Base-by-base conservation (phyloP, 208 protist species). In the Leishmania tropica region DNA sequence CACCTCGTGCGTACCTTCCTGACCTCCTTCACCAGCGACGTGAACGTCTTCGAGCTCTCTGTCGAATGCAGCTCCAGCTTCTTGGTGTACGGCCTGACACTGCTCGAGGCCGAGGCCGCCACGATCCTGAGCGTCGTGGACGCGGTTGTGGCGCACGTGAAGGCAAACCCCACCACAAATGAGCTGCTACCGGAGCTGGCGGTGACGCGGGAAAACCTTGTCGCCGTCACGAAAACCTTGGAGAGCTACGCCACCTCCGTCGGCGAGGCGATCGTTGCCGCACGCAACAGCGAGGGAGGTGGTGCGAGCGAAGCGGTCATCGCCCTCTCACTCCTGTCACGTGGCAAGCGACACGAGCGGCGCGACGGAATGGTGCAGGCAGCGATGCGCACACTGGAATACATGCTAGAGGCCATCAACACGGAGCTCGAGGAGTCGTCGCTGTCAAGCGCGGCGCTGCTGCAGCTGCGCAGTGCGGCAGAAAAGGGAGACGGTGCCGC, bases 1-100 rank as follows among this genome's bases (percentile, higher is more conserved):
- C 92, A 96, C 79, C 85, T 98, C 40, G 92, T 91, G 24, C 71
- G 84, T 10, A 67, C 84, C 24, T 94, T 98, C 78, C 81, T 96
- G 48, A 91, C 92, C 11, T 83, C 92, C 37, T 74, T 95, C 67
- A 93, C 89, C 48, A 79, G 78, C n/a, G 87, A 95, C 85, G 80
- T 91, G 71, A 96, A 95, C 80, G 87, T 83, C 15, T 95, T 96
- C 68, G 94, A 97, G 88, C 85, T 97, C 54, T 96, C 93, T 10
- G 65, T 81, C 8, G 91, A 96, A 84, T 96, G 93, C 80, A 97
- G 94, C 83, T 48, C 75, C 10, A 90, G 79, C 78, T 97, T 96
- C 77, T 75, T 95, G 35, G 77, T 84, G 51, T 78, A 96, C 76
- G 94, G 93, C 47, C 74, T 91, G 37, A 80, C 95, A 37, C 86